phyloP scores from a whole-genome alignment of 2,329 filamentous ascomycete genomes.

The Aspergillus eucalypticola region DNA sequence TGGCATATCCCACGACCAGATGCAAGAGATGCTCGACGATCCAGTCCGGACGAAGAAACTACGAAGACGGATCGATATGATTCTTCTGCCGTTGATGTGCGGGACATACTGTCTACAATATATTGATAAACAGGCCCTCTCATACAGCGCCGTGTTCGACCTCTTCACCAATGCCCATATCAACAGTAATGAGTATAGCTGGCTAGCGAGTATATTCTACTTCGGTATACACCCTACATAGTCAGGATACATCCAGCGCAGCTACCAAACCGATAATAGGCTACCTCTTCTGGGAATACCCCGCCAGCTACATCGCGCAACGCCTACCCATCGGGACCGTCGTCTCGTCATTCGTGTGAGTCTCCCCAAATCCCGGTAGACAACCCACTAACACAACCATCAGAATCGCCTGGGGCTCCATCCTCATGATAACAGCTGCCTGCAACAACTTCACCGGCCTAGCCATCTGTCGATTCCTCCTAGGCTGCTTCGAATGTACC shows the following conservation, averaged over 20 bases:
- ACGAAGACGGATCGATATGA: constrained; percentile 51
- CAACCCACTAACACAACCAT: neutral
- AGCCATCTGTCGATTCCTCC: constrained; percentile 47
- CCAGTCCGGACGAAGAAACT: constrained; percentile 31
- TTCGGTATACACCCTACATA: constrained; percentile 33
- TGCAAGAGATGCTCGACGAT: constrained; percentile 51
- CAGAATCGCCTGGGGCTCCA: constrained; percentile 44
- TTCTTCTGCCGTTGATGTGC: constrained; percentile 53
- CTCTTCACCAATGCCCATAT: constrained; percentile 54
- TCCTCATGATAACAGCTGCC: constrained; percentile 48
- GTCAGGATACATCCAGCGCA: no score
- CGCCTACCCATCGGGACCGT: constrained; percentile 25
- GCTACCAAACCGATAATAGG: constrained; percentile 11
- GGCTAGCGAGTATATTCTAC: constrained; percentile 60
- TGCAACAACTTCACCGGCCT: constrained; percentile 46
- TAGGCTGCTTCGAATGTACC: constrained; percentile 48
- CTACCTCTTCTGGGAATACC: constrained; percentile 47
- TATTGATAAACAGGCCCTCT: constrained; percentile 57
- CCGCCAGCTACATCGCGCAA: constrained; percentile 39
- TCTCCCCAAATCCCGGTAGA: neutral
- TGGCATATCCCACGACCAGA: constrained; percentile 45
- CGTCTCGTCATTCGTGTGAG: constrained; percentile 18
- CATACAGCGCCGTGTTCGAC: constrained; percentile 59
- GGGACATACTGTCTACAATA: constrained; percentile 50
- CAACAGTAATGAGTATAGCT: constrained; percentile 47